Percentiles rank a stretch among this genome's conserved stretches.
phyloP scores from a whole-genome alignment of 495 filamentous ascomycete species.

The Penicillium turbatum region DNA sequence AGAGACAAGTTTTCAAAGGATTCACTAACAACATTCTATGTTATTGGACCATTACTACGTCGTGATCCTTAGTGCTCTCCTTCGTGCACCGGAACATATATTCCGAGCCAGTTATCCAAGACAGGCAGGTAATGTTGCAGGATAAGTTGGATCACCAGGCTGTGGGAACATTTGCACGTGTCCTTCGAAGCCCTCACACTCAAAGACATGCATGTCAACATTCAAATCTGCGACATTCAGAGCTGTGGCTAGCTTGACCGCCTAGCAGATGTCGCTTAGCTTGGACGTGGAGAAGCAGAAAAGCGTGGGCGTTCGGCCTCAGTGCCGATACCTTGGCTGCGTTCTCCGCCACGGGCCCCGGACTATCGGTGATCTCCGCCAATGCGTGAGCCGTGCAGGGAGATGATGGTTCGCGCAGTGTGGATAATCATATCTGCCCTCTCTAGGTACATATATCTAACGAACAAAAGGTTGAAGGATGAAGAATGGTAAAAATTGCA shows the following conservation, averaged over 20 bases:
- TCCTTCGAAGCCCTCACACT: neutral
- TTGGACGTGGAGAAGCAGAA: neutral
- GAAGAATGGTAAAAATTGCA: no score
- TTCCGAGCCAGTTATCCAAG: neutral
- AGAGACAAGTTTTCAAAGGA: no score
- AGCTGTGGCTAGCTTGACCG: neutral
- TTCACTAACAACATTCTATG: no score
- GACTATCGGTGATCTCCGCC: conserved; percentile 3
- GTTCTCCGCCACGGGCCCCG: neutral
- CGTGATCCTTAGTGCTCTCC: neutral
- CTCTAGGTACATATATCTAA: neutral
- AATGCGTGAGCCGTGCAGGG: neutral
- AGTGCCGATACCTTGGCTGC: neutral
- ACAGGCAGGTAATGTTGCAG: neutral
- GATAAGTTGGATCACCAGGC: neutral
- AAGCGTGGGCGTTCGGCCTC: neutral
- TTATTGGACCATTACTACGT: no score
- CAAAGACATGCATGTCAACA: neutral
- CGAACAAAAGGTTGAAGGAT: no score
- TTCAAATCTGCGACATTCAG: neutral
- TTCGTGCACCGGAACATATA: neutral
- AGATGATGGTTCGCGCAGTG: neutral
- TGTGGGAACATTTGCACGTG: neutral
- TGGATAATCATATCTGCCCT: neutral
- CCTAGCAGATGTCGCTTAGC: neutral